Evolutionary conservation across 1,284 basidiomycete species (phyloP).

Genomic region (Marasmius sp.): DNA sequence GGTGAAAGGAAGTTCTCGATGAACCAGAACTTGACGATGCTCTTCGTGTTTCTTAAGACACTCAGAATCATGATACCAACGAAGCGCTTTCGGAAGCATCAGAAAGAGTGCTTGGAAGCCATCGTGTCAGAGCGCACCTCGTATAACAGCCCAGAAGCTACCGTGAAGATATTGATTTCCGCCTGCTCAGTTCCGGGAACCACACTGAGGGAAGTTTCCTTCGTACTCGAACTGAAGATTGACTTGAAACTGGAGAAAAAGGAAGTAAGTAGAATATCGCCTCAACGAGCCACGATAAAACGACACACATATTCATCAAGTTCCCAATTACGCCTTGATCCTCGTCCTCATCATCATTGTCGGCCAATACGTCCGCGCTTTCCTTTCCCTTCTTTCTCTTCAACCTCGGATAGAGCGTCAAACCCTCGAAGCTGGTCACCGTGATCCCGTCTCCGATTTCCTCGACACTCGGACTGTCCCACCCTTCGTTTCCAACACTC

Average conservation of each 20-base stretch:
- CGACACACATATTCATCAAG: slow-evolving; percentile 49
- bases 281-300: not conserved
- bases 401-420: slow-evolving; percentile 86
- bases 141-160: slow-evolving; percentile 94
- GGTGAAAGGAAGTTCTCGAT: slow-evolving; percentile 99
- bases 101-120: slow-evolving; percentile 9
- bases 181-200: slow-evolving; percentile 52
- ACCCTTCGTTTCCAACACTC: slow-evolving; percentile 82
- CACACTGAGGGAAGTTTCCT: slow-evolving; percentile 9
- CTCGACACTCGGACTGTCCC: slow-evolving; percentile 72
- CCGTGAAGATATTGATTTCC: slow-evolving; percentile 98
- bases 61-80: slow-evolving; percentile 98
- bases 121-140: slow-evolving; percentile 56
- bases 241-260: slow-evolving; percentile 49
- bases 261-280: not conserved
- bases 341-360: slow-evolving; percentile 32
- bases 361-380: slow-evolving; percentile 73
- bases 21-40: slow-evolving; percentile 98
- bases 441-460: slow-evolving; percentile 71
- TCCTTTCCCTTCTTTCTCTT: slow-evolving; percentile 77
- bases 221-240: slow-evolving; percentile 43
- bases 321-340: slow-evolving; percentile 39
- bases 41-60: slow-evolving; percentile 91
- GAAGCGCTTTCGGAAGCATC: slow-evolving; percentile 67
- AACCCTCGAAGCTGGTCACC: slow-evolving; percentile 84